Evolutionary conservation across 2,329 filamentous ascomycete genomes (phyloP), one percentile per base, ranked within the genome.

Genomic region (Fusarium continuum): DNA sequence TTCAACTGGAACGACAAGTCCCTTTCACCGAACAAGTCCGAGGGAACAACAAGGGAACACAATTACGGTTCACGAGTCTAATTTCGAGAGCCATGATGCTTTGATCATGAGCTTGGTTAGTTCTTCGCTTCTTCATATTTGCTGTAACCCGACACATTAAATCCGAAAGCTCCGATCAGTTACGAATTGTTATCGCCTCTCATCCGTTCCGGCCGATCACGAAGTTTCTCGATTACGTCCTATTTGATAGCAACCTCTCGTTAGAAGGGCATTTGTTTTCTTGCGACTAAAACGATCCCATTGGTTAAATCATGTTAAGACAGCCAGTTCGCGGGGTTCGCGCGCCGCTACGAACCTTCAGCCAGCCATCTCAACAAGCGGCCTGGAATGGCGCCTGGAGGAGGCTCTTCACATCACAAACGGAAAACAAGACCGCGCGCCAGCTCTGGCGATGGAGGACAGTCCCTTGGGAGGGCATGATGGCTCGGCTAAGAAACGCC

Each of bases 331-430:
- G 69, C 35, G 61, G 69, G 19, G 56, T 67, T 20, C 60, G 59
- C 23, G 59, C 63, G 35, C 68, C 68, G 14, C 45, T 66, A 19
- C 65, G 49, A 48, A 60, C 55, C 32, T 61, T 69, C 43, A 51
- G 50, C 41, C 64, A 59, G 44, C 19, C 65, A 26, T 56, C 39
- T 28, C 64, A 70, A 31, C 54, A 64, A 16, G 58, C 55, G 8
- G 67, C 68, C 8, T 72, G 71, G 70, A 72, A 70, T 43, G 66
- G 64, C 29, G 63, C 64, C 25, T 74, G 70, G 71, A 61, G 55
- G 52, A 74, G 68, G 19, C 50, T 72, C 17, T 70, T 74, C 17
- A 70, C 57, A 19, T 70, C 73, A 29, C 70, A 72, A 38, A 50
- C 71, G 8, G 64, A 47, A 25, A 50, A 48, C 25, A 66, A 61